Evolutionary conservation across 805 yeast genomes (phyloP).

Genomic region (Zygosaccharomyces bailii): DNA sequence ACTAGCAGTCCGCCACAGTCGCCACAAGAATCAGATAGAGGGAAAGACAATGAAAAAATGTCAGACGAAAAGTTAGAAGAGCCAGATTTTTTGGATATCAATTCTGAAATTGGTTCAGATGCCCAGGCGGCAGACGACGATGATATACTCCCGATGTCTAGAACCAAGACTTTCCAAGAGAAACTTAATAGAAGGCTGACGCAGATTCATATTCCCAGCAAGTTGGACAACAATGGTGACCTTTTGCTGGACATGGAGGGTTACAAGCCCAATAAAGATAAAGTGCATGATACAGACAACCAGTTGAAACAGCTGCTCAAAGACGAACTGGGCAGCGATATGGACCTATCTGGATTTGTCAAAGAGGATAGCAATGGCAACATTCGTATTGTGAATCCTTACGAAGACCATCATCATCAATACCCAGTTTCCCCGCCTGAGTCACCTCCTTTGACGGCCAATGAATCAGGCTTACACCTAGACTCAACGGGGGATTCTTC

Average conservation of each 20-base stretch:
- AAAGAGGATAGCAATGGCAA: slow-evolving; percentile 65
- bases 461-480: slow-evolving; percentile 17
- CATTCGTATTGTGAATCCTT: slow-evolving; percentile 50
- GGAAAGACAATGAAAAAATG: slow-evolving; percentile 27
- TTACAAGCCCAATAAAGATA: slow-evolving; percentile 80
- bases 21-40: slow-evolving; percentile 19
- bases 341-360: slow-evolving; percentile 45
- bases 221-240: slow-evolving; percentile 85
- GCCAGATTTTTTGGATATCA: slow-evolving; percentile 36
- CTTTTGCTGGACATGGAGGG: slow-evolving; percentile 92
- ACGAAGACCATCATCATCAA: slow-evolving; percentile 18
- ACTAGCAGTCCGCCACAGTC: slow-evolving; percentile 55
- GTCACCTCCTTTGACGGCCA: slow-evolving; percentile 22
- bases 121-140: not conserved
- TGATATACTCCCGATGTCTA: slow-evolving; percentile 8
- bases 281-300: slow-evolving; percentile 72
- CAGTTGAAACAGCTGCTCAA: slow-evolving; percentile 66
- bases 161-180: slow-evolving; percentile 23
- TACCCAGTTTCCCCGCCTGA: slow-evolving; percentile 20
- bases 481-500: slow-evolving; percentile 15
- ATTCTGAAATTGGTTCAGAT: slow-evolving; percentile 9
- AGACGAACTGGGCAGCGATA: slow-evolving; percentile 65
- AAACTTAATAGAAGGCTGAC: slow-evolving; percentile 62
- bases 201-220: slow-evolving; percentile 78
- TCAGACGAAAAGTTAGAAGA: slow-evolving; percentile 34